Base-by-base conservation (phyloP, 2,329 filamentous ascomycete species). In the Hypoxylon sp. region DNA sequence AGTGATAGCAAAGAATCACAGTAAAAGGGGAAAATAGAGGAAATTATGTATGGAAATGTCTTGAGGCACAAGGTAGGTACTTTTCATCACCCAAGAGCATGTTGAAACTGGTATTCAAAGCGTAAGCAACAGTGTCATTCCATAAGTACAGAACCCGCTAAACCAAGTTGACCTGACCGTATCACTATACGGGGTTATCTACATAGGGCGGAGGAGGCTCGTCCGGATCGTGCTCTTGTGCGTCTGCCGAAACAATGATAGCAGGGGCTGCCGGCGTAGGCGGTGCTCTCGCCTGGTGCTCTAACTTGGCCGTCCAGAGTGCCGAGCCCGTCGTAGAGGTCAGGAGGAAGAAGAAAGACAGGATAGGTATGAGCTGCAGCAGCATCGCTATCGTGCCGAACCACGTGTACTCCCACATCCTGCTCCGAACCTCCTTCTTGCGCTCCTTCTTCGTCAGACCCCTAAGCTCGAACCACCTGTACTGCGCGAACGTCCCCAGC, bases 301-400 rank as follows among this genome's bases (percentile, higher is more conserved):
- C 93, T 47, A 97, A 77, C 63, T 88, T 86, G 1, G 88, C 88
- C 1, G 87, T 91, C 93, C 94, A 98, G 29, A 98, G 78, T 1
- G 92, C 94, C 38, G 91, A 88, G 2, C 94, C 95, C 17, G 87
- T 86, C 1, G 93, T 89, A 2, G 90, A 92, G 0, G 94, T 97
- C 64, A 99, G 77, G 33, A 98, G 81, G 73, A 98, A 97, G 71
- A 98, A 87, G 82, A 99, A 96, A n/a, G 90, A 96, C 45, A 97
- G 75, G 10, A 94, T 82, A 1, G 95, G 95, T 7, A 97, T 82
- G n/a, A 98, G 82, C 76, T 97, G 91, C 23, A 98, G 76, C 5
- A 92, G 73, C 78, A 97, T 85, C 46, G 92, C 91, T 3, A 95
- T 82, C 0, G 90, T 91, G 13, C 95, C 95, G 70, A 98, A 97